Evolutionary conservation across 1,139 yeast species (phyloP), one percentile per base, ranked within the genome.

Genomic region (Candida glucosophila): DNA sequence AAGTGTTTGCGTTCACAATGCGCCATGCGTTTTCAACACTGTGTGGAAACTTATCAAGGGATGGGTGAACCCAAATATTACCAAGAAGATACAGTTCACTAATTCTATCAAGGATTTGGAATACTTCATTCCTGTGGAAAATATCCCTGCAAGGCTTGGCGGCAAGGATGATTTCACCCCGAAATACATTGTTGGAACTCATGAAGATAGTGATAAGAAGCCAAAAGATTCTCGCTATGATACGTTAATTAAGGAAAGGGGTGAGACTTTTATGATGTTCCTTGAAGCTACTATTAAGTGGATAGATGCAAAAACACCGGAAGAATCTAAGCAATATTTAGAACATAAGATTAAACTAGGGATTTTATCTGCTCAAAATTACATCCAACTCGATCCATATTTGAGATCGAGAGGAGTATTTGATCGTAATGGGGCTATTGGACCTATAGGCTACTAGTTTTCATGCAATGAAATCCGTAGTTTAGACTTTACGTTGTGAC

Each of bases 41-140:
- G 78, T 83, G 36, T 85, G 95, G 95, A 76, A 74, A 34, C 67
- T 83, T 38, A 75, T 85, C 42, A 82, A 78, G 49, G 76, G 73
- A 37, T 83, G 94, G 94, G 58, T 85, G 31, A 94, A 85, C 44
- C 95, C 95, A 2, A 88, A 77, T 6, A 92, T 85, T 23, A 93
- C 92, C 0, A 63, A 82, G 15, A 85, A 82, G 52, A 77, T 85
- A 38, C 64, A 68, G 14, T 85, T 85, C 53, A 81, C 94, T 15
- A 73, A 75, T 41, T 57, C 57, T 28, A 40, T 55, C 9, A 62
- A 68, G 26, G 93, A 83, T 33, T 53, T 85, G 38, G 60, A 59
- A 26, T 58, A 74, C 38, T 70, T 54, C 44, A 70, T 85, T 22
- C 70, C 67, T 24, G 41, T 49, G 21, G 55, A 69, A 22, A 53